Evolutionary conservation across 257 asterid genomes (phyloP).

Genomic region (Gentiana straminea): DNA sequence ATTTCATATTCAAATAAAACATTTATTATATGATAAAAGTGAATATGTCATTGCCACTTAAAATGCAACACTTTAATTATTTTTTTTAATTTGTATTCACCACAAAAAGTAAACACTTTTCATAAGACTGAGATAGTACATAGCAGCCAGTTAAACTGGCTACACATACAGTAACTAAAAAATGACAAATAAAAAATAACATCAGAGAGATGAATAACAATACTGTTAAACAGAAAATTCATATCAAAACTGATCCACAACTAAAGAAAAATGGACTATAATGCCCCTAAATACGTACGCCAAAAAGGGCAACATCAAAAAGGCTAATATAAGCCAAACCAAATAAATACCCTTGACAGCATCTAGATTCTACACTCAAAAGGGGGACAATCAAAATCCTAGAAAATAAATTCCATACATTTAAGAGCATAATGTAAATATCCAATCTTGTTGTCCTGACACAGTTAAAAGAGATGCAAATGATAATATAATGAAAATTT

Average conservation of each 20-base stretch:
- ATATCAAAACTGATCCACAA: slow-evolving; percentile 32
- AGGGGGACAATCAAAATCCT: not conserved
- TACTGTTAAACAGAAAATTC: slow-evolving; percentile 18
- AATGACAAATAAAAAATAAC: not conserved
- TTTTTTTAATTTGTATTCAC: too few species aligned
- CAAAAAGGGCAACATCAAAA: slow-evolving; percentile 10
- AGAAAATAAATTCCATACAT: slow-evolving; percentile 10
- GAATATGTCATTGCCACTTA: too few species aligned
- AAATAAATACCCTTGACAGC: slow-evolving; percentile 11
- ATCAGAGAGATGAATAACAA: slow-evolving; percentile 9
- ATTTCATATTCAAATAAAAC: too few species aligned
- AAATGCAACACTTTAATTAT: too few species aligned
- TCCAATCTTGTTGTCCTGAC: not conserved
- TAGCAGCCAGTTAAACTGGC: too few species aligned
- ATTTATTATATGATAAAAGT: too few species aligned
- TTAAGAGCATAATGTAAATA: not conserved
- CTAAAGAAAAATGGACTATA: slow-evolving; percentile 10
- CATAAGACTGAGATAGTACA: too few species aligned
- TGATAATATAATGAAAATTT: slow-evolving; percentile 1
- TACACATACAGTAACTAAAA: not conserved
- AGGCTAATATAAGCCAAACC: slow-evolving; percentile 12
- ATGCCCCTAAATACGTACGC: slow-evolving; percentile 5
- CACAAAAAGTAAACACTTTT: too few species aligned
- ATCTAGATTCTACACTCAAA: slow-evolving; percentile 31
- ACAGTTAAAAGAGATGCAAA: not conserved